phyloP scores from a whole-genome alignment of 352 stramenopile species.

The Phytophthora palmivora region DNA sequence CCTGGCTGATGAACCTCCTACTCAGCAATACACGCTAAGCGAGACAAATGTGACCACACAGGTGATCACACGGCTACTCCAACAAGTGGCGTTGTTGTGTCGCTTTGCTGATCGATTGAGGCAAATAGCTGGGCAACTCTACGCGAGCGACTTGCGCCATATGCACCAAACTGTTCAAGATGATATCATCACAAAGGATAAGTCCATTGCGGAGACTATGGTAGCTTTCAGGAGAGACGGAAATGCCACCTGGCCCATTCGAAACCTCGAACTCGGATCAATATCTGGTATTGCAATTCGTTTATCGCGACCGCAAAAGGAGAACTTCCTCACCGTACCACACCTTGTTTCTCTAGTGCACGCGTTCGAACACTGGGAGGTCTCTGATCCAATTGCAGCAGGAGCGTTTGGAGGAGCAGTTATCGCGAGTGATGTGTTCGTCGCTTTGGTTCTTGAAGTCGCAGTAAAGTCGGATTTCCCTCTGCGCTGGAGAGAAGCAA shows the following conservation, averaged over 20 bases:
- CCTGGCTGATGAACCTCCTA: slow-evolving; percentile 18
- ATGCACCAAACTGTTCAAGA: slow-evolving; percentile 36
- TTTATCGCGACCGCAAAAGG: slow-evolving; percentile 19
- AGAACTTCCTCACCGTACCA: slow-evolving; percentile 34
- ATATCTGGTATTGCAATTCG: slow-evolving; percentile 10
- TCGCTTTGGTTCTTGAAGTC: slow-evolving; percentile 43
- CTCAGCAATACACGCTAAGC: slow-evolving; percentile 29
- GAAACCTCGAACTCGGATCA: slow-evolving; percentile 2
- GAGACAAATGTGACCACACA: slow-evolving; percentile 36
- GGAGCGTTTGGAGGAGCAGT: slow-evolving; percentile 2
- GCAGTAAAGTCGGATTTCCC: slow-evolving; percentile 45
- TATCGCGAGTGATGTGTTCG: slow-evolving; percentile 43
- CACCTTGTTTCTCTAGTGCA: slow-evolving; percentile 29
- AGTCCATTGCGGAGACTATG: slow-evolving; percentile 35
- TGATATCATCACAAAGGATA: slow-evolving; percentile 46
- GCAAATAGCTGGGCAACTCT: slow-evolving; percentile 29
- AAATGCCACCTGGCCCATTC: slow-evolving; percentile 30
- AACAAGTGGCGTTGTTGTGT: slow-evolving; percentile 42
- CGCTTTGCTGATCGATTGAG: slow-evolving; percentile 45
- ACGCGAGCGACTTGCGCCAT: slow-evolving; percentile 28
- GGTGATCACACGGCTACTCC: slow-evolving; percentile 35
- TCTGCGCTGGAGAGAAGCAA: slow-evolving; percentile 41
- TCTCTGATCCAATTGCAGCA: slow-evolving; percentile 16
- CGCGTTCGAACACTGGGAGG: slow-evolving; percentile 25
- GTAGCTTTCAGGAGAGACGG: slow-evolving; percentile 17